Evolutionary conservation across 257 asterid genomes (phyloP).

Genomic region (Linderniella brevidens): DNA sequence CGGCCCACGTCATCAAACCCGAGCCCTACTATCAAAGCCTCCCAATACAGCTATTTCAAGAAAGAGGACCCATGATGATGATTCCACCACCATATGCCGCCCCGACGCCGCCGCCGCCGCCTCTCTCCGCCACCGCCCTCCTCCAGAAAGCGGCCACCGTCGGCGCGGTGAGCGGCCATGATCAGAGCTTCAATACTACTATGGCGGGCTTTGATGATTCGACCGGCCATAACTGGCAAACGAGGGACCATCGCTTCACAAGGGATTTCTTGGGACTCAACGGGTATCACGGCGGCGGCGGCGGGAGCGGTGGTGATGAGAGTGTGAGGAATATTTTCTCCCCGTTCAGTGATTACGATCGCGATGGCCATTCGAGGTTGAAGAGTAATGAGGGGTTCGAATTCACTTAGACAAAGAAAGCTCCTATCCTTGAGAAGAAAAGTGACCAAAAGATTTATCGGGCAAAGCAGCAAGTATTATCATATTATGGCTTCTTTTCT

Average conservation of each 20-base stretch:
- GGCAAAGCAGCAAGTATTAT: no score
- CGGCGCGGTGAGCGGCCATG: background rate
- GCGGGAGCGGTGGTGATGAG: background rate
- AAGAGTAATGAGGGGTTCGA: no score
- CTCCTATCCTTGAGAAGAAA: no score
- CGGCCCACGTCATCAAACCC: no score
- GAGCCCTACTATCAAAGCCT: no score
- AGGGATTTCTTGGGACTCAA: constrained; percentile 4
- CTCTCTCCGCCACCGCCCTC: background rate
- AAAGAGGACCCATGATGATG: constrained; percentile 7
- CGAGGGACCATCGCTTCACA: background rate
- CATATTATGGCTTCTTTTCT: no score
- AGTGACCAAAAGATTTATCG: no score
- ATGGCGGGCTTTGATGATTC: background rate
- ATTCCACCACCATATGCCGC: constrained; percentile 9
- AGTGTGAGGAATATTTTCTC: background rate
- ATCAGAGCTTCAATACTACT: background rate
- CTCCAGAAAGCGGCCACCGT: background rate
- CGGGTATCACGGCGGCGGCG: no score
- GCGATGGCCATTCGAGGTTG: no score
- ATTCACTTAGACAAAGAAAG: no score
- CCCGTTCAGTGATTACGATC: no score
- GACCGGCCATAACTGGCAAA: background rate
- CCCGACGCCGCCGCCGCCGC: background rate
- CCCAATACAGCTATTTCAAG: constrained; percentile 12